Evolutionary conservation across 805 yeast genomes (phyloP).

Genomic region (Saturnispora silvae): DNA sequence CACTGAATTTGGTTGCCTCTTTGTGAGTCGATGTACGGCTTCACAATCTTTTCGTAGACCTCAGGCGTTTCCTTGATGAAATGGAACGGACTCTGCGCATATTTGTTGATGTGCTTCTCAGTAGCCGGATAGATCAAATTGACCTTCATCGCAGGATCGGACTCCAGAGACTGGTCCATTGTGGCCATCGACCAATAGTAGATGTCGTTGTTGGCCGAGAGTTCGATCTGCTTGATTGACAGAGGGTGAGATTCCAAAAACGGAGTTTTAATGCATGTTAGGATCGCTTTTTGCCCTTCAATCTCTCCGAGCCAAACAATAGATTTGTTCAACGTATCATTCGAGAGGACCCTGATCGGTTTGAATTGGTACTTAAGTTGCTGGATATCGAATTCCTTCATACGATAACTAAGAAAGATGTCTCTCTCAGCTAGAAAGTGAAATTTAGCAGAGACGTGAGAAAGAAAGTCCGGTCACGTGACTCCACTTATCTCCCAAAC

Average conservation of each 20-base stretch:
- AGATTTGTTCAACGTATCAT: slow-evolving; percentile 59
- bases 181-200: slow-evolving; percentile 65
- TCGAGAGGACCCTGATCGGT: slow-evolving; percentile 35
- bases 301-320: slow-evolving; percentile 63
- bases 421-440: too few species aligned
- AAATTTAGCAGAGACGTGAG: too few species aligned
- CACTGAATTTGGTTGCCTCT: slow-evolving; percentile 72
- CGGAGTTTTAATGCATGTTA: slow-evolving; percentile 64
- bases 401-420: too few species aligned
- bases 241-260: slow-evolving; percentile 27
- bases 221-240: slow-evolving; percentile 15
- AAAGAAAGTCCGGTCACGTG: too few species aligned
- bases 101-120: slow-evolving; percentile 70
- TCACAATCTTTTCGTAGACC: slow-evolving; percentile 47
- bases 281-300: slow-evolving; percentile 48
- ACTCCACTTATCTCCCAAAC: too few species aligned
- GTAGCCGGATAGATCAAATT: slow-evolving; percentile 87
- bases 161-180: slow-evolving; percentile 35
- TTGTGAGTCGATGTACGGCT: slow-evolving; percentile 70
- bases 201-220: slow-evolving; percentile 65
- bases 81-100: slow-evolving; percentile 46
- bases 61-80: slow-evolving; percentile 75
- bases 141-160: slow-evolving; percentile 53
- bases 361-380: slow-evolving; percentile 30
- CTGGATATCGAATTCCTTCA: neutral